Evolutionary conservation across 2,329 filamentous ascomycete species (phyloP), one percentile per base, ranked within the genome.

Genomic region (Talaromyces marneffei): DNA sequence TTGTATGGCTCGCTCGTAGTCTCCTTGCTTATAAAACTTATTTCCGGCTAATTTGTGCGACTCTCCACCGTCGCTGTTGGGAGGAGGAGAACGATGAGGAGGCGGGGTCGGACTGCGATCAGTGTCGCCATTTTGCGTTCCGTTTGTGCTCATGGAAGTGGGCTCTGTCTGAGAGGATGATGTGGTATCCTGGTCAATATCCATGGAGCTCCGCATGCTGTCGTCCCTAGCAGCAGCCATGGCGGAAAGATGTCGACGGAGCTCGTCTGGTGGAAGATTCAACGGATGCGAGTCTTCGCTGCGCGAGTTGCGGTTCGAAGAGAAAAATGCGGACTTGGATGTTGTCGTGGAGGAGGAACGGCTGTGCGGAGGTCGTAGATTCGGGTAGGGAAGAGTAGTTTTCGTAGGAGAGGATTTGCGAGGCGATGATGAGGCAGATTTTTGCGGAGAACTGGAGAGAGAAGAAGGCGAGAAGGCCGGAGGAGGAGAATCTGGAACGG

Each of bases 21-120:
- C 90, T 73, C 89, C 91, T 65, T 92, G 90, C 80, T 97, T 97
- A 84, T 97, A 99, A 72, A 91, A 93, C 71, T 94, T 94, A 80
- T 99, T 99, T 62, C 94, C 94, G 2, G 90, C 86, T 68, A 90
- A 85, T 82, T 99, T 99, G 84, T 88, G 96, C 12, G 86, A 83
- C 78, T 99, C 94, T 27, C 93, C 91, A 72, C 93, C 91, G 72
- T 97, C 91, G 59, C 93, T 89, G 44, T 69, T 75, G 65, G 78
- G 62, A 16, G 62, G 54, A 48, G 44, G 60, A 29, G 62, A 77
- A 18, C 80, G 69, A 66, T 81, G 78, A 18, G 78, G 79, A 56
- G 77, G 79, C 57, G 79, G 79, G 59, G 78, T 77, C 3, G 76
- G 78, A 63, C 75, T 80, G 55, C 74, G 71, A 59, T 77, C 73